Conservation (phyloP, 2,329 filamentous ascomycete species). For the Alternaria arborescens region DNA sequence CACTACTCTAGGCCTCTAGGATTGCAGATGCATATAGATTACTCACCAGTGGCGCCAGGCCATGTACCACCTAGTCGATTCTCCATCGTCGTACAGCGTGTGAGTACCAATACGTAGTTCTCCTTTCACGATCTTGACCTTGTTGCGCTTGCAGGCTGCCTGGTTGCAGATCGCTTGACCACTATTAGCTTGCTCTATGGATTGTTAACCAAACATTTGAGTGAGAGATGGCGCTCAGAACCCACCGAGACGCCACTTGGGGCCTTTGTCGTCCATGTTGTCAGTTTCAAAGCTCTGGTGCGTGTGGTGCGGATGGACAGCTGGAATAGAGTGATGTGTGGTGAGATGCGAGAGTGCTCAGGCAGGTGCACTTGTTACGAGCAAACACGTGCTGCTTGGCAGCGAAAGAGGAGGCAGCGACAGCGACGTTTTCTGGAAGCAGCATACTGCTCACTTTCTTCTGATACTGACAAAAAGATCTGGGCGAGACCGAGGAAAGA, state of each 20-base stretch:
- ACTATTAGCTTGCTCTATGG: constrained; percentile 19
- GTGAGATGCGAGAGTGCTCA: not conserved
- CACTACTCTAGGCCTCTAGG: no score
- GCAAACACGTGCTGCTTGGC: not conserved
- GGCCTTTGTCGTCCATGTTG: constrained; percentile 12
- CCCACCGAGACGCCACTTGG: constrained; percentile 28
- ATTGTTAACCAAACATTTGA: not conserved
- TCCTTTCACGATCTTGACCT: constrained; percentile 71
- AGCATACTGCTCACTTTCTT: not conserved
- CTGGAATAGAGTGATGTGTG: not conserved
- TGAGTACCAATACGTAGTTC: constrained; percentile 75
- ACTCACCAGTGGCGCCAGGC: constrained; percentile 84
- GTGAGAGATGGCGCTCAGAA: not conserved
- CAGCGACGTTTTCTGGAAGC: no score
- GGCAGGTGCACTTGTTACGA: not conserved
- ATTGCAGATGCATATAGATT: not conserved
- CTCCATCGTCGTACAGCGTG: constrained; percentile 65
- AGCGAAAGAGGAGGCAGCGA: constrained; percentile 8
- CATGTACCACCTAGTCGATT: constrained; percentile 66
- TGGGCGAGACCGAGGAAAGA: not conserved
- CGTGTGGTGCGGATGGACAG: not conserved
- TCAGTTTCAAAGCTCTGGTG: no score
- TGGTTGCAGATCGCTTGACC: constrained; percentile 65
- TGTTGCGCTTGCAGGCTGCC: constrained; percentile 72
- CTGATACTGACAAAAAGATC: not conserved